These are phyloP conservation scores for Ceratopteris richardii DNA, from an alignment of 75 land plant species.

Conservation along the genomic window DNA sequence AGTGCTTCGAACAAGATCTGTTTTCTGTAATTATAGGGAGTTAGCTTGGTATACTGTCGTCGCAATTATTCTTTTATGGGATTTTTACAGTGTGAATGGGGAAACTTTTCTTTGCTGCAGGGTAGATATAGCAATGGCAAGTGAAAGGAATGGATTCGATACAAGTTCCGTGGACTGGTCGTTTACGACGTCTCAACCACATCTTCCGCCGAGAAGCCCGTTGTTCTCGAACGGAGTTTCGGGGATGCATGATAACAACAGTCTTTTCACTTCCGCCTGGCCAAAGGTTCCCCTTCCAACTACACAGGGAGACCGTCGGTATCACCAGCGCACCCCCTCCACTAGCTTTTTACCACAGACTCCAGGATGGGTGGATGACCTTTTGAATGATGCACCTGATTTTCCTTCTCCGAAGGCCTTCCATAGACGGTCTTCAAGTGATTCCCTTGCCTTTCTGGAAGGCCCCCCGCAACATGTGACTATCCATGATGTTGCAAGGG, in stretches of 20 bases:
- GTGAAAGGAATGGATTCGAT: constrained; percentile 23
- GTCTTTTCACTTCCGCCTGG: constrained; percentile 14
- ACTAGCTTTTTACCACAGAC: constrained; percentile 72
- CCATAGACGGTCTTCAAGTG: constrained; percentile 90
- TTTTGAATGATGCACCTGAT: constrained; percentile 71
- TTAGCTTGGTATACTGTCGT: too few relatives aligned
- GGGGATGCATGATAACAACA: constrained; percentile 25
- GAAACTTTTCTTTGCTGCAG: too few relatives aligned
- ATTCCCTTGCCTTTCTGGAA: constrained; percentile 67
- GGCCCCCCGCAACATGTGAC: constrained; percentile 20
- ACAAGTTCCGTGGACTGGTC: constrained; percentile 40
- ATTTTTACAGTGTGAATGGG: too few relatives aligned
- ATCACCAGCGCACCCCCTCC: constrained; percentile 75
- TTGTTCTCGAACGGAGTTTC: constrained; percentile 34
- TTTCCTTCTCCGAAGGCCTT: constrained; percentile 44
- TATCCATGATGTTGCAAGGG: constrained; percentile 36
- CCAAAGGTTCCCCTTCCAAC: constrained; percentile 26
- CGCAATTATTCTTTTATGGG: too few relatives aligned
- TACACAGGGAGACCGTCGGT: constrained; percentile 18
- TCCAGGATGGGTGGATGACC: constrained; percentile 89
- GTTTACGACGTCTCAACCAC: constrained; percentile 32
- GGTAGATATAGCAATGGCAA: constrained; percentile 2
- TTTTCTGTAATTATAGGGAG: too few relatives aligned
- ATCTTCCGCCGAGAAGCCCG: constrained; percentile 74
- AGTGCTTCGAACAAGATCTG: too few relatives aligned